A percentile compares a stretch with the other conserved stretches of the same genome.
Conservation (phyloP, 2,329 filamentous ascomycete species). For the Penicillium polonicum region DNA sequence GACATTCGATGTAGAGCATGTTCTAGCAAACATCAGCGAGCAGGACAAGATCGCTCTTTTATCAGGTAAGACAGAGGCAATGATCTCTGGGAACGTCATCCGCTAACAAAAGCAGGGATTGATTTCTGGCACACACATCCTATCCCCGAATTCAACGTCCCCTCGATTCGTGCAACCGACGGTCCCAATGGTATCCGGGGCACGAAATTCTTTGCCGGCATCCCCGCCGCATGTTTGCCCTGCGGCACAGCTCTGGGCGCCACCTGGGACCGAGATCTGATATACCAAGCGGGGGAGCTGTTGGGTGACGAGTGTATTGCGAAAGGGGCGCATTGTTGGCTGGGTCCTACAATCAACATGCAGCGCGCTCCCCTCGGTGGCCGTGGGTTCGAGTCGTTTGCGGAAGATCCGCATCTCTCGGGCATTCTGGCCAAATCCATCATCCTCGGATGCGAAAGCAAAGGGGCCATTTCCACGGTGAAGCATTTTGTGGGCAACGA, state of each 20-base stretch:
- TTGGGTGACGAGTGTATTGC: slow-evolving; percentile 64
- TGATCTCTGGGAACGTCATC: not conserved
- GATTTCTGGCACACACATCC: slow-evolving; percentile 70
- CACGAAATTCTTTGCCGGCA: slow-evolving; percentile 66
- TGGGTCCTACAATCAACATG: slow-evolving; percentile 65
- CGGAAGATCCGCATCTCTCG: slow-evolving; percentile 28
- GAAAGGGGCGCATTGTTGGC: slow-evolving; percentile 58
- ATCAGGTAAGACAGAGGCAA: slow-evolving; percentile 13
- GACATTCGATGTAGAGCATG: slow-evolving; percentile 22
- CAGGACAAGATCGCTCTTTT: slow-evolving; percentile 25
- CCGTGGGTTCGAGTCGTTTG: slow-evolving; percentile 29
- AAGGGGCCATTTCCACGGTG: slow-evolving; percentile 68
- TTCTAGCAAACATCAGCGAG: slow-evolving; percentile 19
- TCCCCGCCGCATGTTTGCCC: slow-evolving; percentile 60
- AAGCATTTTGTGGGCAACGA: slow-evolving; percentile 55
- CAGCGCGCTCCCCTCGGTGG: slow-evolving; percentile 52
- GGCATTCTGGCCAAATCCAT: slow-evolving; percentile 21
- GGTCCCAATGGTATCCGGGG: slow-evolving; percentile 70
- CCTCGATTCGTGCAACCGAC: slow-evolving; percentile 64
- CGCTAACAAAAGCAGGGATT: slow-evolving; percentile 46
- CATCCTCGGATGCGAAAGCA: slow-evolving; percentile 67
- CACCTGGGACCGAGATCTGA: slow-evolving; percentile 57
- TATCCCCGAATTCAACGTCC: slow-evolving; percentile 60
- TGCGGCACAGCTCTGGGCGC: slow-evolving; percentile 59
- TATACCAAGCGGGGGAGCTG: slow-evolving; percentile 60